Conservation (phyloP, 495 filamentous ascomycete species). For the Podospora appendiculata region DNA sequence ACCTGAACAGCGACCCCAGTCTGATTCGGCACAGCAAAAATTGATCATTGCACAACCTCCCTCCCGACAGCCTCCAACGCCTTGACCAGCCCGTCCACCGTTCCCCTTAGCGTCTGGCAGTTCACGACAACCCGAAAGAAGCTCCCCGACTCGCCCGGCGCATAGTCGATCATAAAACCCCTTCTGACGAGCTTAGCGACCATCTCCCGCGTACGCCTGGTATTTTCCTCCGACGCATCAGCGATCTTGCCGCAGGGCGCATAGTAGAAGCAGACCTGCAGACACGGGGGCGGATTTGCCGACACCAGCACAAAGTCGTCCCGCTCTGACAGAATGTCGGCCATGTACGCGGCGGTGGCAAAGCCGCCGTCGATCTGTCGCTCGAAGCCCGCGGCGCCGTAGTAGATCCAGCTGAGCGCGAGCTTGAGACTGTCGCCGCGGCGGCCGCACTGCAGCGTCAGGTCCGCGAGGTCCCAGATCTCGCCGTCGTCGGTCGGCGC, state of each 20-base stretch:
- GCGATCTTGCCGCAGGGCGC: slow-evolving; percentile 48
- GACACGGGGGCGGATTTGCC: slow-evolving; percentile 71
- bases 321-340: slow-evolving; percentile 42
- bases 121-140: slow-evolving; percentile 91
- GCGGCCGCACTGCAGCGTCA: slow-evolving; percentile 88
- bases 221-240: slow-evolving; percentile 52
- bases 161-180: slow-evolving; percentile 95
- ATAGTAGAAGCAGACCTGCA: slow-evolving; percentile 95
- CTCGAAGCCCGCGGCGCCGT: slow-evolving; percentile 55
- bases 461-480: slow-evolving; percentile 84
- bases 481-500: slow-evolving; percentile 23
- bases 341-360: slow-evolving; percentile 57
- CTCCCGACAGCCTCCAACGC: slow-evolving; percentile 61
- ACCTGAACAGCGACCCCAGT: no score
- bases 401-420: slow-evolving; percentile 80
- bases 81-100: slow-evolving; percentile 67
- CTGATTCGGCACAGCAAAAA: no score
- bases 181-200: slow-evolving; percentile 54
- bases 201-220: slow-evolving; percentile 59
- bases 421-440: slow-evolving; percentile 82
- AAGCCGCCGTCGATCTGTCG: slow-evolving; percentile 62
- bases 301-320: slow-evolving; percentile 63
- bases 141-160: slow-evolving; percentile 67
- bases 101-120: slow-evolving; percentile 59
- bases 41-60: slow-evolving; percentile 20